Evolutionary conservation across 768 basidiomycete species (phyloP).

Genomic region (Termitomyces sp.): DNA sequence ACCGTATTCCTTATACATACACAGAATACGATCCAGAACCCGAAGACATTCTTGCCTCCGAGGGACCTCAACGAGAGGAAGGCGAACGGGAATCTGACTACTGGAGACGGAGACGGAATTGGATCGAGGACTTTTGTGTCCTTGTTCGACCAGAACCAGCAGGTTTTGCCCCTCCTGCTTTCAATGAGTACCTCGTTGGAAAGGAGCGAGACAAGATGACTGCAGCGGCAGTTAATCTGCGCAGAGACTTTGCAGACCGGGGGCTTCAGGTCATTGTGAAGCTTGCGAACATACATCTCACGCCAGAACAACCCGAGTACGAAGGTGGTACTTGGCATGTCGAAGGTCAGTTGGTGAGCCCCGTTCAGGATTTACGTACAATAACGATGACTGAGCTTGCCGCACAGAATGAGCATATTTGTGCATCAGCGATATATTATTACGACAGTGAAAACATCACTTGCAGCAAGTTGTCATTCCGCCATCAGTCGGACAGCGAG

Average conservation of each 20-base stretch:
- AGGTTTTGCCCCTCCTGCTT: no score
- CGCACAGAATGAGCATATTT: slow-evolving; percentile 16
- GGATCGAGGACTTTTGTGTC: no score
- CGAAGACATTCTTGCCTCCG: slow-evolving; percentile 9
- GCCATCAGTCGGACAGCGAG: slow-evolving; percentile 1
- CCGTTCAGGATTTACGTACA: no score
- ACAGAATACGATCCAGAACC: slow-evolving; percentile 18
- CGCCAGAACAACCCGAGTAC: slow-evolving; percentile 12
- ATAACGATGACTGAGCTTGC: no score
- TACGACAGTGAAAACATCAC: slow-evolving; percentile 16
- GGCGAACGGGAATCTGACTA: slow-evolving; percentile 18
- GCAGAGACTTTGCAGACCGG: not conserved
- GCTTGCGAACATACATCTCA: slow-evolving; percentile 14
- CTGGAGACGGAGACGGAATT: slow-evolving; percentile 12
- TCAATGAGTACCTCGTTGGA: no score
- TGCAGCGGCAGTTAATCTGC: slow-evolving; percentile 12
- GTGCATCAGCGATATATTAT: slow-evolving; percentile 16
- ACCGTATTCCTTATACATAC: slow-evolving; percentile 14
- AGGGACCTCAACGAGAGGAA: slow-evolving; percentile 15
- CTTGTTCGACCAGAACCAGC: no score
- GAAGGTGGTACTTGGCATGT: slow-evolving; percentile 16
- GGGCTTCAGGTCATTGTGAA: slow-evolving; percentile 16
- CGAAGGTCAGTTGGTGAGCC: slow-evolving; percentile 14
- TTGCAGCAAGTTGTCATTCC: slow-evolving; percentile 6
- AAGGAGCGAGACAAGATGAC: no score